A percentile compares a stretch with the other conserved stretches of the same genome.
These are phyloP conservation scores for Clitopilus hobsonii DNA, from an alignment of 768 basidiomycete species.

Conservation along the genomic window DNA sequence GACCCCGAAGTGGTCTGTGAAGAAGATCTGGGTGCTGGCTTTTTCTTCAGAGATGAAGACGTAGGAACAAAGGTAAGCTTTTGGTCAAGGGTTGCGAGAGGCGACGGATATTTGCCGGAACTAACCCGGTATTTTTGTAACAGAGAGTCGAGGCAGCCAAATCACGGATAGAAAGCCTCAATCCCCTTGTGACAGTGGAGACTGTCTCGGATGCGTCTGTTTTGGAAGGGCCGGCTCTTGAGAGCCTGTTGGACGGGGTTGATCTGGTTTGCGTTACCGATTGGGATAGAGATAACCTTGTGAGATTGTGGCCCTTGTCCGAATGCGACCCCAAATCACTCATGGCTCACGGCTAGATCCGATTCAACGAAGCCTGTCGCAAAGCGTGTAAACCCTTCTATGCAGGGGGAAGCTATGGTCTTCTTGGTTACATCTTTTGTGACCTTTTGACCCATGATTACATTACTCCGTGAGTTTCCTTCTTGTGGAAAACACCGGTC, in stretches of 20 bases:
- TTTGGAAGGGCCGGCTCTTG: constrained; percentile 48
- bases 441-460: constrained; percentile 87
- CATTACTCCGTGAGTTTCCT: constrained; percentile 66
- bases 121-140: constrained; percentile 28
- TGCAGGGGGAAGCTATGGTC: constrained; percentile 87
- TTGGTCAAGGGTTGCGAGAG: constrained; percentile 7
- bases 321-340: constrained; percentile 9
- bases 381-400: constrained; percentile 76
- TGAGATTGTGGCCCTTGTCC: constrained; percentile 33
- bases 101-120: constrained; percentile 32
- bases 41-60: constrained; percentile 92
- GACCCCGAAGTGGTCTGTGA: constrained; percentile 72
- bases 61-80: constrained; percentile 78
- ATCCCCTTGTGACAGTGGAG: constrained; percentile 86
- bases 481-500: constrained; percentile 3
- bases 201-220: constrained; percentile 48
- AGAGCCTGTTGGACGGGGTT: constrained; percentile 55
- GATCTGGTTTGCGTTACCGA: constrained; percentile 91
- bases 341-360: constrained; percentile 43
- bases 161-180: constrained; percentile 81
- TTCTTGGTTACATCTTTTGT: constrained; percentile 91
- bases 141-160: constrained; percentile 87
- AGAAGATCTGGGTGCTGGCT: constrained; percentile 88
- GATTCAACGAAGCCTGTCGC: constrained; percentile 77
- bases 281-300: constrained; percentile 62